phyloP scores from a whole-genome alignment of 2,329 filamentous ascomycete genomes.

The Trichoderma asperellum region DNA sequence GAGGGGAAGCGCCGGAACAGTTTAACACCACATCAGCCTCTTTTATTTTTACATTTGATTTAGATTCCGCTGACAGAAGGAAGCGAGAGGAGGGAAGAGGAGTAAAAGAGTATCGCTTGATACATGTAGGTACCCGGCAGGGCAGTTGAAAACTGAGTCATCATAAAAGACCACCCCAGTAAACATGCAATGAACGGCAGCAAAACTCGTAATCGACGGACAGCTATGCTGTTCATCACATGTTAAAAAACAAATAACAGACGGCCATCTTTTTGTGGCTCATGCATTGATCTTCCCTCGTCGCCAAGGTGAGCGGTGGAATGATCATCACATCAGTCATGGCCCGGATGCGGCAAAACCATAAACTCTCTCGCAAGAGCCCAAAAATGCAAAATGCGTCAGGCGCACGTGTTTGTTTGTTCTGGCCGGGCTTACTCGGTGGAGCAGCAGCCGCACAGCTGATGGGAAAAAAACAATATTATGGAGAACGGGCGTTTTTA shows the following conservation, averaged over 20 bases:
- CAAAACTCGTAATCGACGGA: constrained; percentile 4
- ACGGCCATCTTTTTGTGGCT: background rate
- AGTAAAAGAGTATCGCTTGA: background rate
- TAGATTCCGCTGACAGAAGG: background rate
- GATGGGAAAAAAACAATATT: background rate
- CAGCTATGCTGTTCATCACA: constrained; percentile 3
- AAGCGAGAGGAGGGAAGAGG: background rate
- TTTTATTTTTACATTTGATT: background rate
- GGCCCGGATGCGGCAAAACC: background rate
- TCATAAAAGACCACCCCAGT: background rate
- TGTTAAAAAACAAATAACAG: constrained; percentile 1
- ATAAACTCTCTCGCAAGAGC: background rate
- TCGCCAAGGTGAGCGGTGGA: background rate
- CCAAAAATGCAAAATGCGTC: background rate
- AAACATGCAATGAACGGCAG: background rate
- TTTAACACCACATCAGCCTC: constrained; percentile 1
- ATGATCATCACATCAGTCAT: constrained; percentile 17
- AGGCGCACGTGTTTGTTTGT: background rate
- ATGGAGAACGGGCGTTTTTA: constrained; percentile 7
- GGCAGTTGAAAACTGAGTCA: background rate
- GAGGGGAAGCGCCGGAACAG: background rate
- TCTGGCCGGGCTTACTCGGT: constrained; percentile 6
- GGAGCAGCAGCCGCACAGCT: constrained; percentile 1
- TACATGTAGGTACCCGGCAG: background rate
- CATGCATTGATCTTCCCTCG: background rate